Evolutionary conservation across 768 basidiomycete species (phyloP), one percentile per base, ranked within the genome.

Genomic region (Tricholoma saponaceum): DNA sequence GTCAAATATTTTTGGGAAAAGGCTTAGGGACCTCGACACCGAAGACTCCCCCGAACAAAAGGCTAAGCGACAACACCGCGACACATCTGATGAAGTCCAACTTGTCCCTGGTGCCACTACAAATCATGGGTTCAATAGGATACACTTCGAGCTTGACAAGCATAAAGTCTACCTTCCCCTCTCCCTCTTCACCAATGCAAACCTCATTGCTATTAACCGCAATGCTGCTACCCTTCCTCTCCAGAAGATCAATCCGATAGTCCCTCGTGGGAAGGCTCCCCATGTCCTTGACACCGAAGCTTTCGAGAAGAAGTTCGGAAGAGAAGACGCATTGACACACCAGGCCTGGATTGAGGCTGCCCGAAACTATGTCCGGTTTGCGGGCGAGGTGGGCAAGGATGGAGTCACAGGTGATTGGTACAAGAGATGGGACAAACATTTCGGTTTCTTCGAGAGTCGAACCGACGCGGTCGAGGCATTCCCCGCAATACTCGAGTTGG

Each of bases 121-220:
- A n/a, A 32, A 30, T 14, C 28, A 41, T 10, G 43, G 54, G 6
- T 55, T 55, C 18, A 26, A 43, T 10, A 23, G 44, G 23, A 28
- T 28, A 16, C 54, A 41, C 26, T 55, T 23, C 18, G 25, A 55
- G 12, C 41, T 55, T 10, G 39, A 55, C 54, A 43, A 47, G 16
- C 26, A 28, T 43, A 16, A 47, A 7, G 39, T 55, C 30, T 59
- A 59, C 58, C 55, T 55, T 18, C 58, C 58, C 6, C 58, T 59
- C n/a, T 25, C 32, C 46, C 49, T 59, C 12, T 59, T 56, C 54
- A 59, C 58, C n/a, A 43, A 37, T 28, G 47, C 41, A 4, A 59
- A 56, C 54, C 55, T 59, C 39, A 44, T 26, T 20, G 13, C 20
- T 13, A 43, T 59, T 37, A 59, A 51, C 39, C 20, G 54, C 2